A percentile compares a stretch with the other conserved stretches of the same genome.
phyloP scores from a whole-genome alignment of 1,284 basidiomycete genomes.

The Malassezia nana region DNA sequence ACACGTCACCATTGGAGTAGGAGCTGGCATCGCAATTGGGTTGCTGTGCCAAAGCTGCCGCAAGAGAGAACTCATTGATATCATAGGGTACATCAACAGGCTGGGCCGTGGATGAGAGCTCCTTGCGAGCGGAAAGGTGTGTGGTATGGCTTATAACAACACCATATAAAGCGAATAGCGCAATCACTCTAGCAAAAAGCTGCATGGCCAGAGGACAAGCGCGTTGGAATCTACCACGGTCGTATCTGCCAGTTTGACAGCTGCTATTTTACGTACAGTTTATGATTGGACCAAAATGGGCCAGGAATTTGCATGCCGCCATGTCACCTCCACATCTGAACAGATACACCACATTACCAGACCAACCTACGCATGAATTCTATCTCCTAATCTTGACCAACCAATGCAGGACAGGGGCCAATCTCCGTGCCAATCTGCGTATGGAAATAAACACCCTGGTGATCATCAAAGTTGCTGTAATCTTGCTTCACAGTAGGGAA shows the following conservation, averaged over 20 bases:
- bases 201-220: neutral
- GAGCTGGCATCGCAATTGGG: constrained; percentile 3
- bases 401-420: constrained; percentile 24
- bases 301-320: too few relatives aligned
- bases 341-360: too few relatives aligned
- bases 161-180: neutral
- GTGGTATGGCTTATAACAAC: neutral
- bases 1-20: neutral
- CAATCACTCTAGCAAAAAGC: neutral
- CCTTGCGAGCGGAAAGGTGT: neutral
- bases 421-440: constrained; percentile 27
- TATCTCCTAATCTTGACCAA: constrained; percentile 10
- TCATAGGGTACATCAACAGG: constrained; percentile 4
- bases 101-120: constrained; percentile 1
- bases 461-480: constrained; percentile 21
- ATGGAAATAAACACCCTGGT: constrained; percentile 35
- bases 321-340: too few relatives aligned
- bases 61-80: constrained; percentile 2
- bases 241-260: too few relatives aligned
- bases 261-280: neutral
- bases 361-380: too few relatives aligned
- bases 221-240: too few relatives aligned
- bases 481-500: constrained; percentile 11
- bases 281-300: neutral
- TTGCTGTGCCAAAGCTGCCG: constrained; percentile 12